Evolutionary conservation across 441 rosid genomes (phyloP).

Genomic region (Bocquillonia castaneifolia): DNA sequence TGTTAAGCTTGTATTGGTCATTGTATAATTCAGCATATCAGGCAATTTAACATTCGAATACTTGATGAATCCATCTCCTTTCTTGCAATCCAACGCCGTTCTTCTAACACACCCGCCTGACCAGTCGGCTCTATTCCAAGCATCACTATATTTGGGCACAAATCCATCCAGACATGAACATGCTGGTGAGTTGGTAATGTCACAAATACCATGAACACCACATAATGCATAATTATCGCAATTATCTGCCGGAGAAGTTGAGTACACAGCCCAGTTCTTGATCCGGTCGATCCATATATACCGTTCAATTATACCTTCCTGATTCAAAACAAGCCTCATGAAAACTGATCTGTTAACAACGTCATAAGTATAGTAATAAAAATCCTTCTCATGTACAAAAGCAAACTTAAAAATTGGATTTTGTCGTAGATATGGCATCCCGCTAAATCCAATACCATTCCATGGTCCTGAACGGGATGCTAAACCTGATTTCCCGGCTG

Average conservation of each 20-base stretch:
- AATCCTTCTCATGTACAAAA: too few relatives aligned
- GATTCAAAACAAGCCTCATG: too few relatives aligned
- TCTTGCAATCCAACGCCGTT: conserved; percentile 12
- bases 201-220: conserved; percentile 14
- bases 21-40: background rate
- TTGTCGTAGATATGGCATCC: too few relatives aligned
- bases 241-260: background rate
- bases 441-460: too few relatives aligned
- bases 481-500: too few relatives aligned
- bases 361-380: too few relatives aligned
- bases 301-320: too few relatives aligned
- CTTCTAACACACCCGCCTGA: conserved; percentile 5
- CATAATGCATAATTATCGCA: background rate
- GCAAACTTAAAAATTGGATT: too few relatives aligned
- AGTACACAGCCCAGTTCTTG: background rate
- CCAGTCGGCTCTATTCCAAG: conserved; percentile 10
- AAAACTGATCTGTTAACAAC: too few relatives aligned
- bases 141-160: background rate
- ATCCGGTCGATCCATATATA: too few relatives aligned
- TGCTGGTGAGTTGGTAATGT: background rate
- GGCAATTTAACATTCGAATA: conserved; percentile 8
- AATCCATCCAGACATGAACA: conserved; percentile 11
- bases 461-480: too few relatives aligned
- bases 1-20: background rate
- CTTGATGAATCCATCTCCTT: conserved; percentile 6